These are phyloP conservation scores for Ramicandelaber brevisporus DNA, from an alignment of 192 early-diverging fungal genomes.

Conservation along the genomic window DNA sequence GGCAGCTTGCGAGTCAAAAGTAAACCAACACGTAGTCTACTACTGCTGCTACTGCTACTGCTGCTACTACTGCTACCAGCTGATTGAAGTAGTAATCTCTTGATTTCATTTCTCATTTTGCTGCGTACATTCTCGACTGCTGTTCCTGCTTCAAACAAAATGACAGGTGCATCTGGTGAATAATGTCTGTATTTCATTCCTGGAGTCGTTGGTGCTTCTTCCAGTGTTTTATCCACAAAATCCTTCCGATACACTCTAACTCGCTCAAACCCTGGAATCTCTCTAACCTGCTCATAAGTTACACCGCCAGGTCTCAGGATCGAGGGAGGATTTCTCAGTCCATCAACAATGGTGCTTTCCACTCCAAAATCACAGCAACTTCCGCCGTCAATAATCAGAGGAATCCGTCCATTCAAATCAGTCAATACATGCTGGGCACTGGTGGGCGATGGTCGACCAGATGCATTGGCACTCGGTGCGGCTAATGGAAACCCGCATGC, in stretches of 20 bases:
- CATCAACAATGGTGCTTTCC: constrained; percentile 88
- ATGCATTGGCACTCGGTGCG: constrained; percentile 94
- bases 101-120: constrained; percentile 3
- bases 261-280: constrained; percentile 29
- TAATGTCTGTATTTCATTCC: constrained; percentile 99
- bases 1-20: constrained; percentile 2
- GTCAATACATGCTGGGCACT: constrained; percentile 61
- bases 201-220: constrained; percentile 70
- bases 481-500: constrained; percentile 70
- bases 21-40: not conserved
- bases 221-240: constrained; percentile 39
- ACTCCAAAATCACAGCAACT: constrained; percentile 70
- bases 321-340: constrained; percentile 33
- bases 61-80: constrained; percentile 1
- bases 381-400: constrained; percentile 76
- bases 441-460: constrained; percentile 86
- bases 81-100: too few species aligned
- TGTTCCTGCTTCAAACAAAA: constrained; percentile 26
- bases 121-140: not conserved
- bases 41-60: constrained; percentile 1
- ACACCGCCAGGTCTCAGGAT: constrained; percentile 85
- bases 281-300: constrained; percentile 45
- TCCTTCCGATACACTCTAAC: constrained; percentile 58
- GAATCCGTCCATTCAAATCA: constrained; percentile 55
- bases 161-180: constrained; percentile 65